Evolutionary conservation across 805 yeast genomes (phyloP).

Genomic region (Cyberlindnera mrakii): DNA sequence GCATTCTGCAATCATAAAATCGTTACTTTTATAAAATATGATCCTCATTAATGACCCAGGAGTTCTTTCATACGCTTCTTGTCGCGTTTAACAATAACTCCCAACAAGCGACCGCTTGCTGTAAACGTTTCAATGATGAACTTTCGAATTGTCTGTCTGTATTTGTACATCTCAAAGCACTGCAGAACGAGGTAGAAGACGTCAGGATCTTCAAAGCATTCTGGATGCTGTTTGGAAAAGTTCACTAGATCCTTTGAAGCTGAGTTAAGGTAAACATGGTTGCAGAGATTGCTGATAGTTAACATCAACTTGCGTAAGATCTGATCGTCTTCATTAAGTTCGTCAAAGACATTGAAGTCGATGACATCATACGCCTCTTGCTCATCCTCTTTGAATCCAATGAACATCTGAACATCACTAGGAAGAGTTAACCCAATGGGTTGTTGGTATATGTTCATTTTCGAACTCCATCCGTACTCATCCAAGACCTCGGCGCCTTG

Average conservation of each 20-base stretch:
- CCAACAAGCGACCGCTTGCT: conserved; percentile 42
- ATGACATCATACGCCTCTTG: conserved; percentile 4
- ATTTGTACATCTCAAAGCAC: conserved; percentile 50
- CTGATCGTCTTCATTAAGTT: conserved; percentile 20
- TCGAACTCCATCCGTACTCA: conserved; percentile 69
- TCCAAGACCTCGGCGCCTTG: conserved; percentile 85
- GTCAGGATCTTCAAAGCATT: conserved; percentile 47
- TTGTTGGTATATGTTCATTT: conserved; percentile 34
- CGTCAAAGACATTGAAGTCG: conserved; percentile 7
- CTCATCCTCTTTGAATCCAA: conserved; percentile 14
- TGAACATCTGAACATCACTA: conserved; percentile 24
- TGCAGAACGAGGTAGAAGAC: conserved; percentile 47
- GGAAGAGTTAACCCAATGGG: conserved; percentile 41
- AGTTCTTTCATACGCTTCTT: conserved; percentile 25
- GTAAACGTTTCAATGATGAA: conserved; percentile 63
- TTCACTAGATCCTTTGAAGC: conserved; percentile 53
- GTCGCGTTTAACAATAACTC: conserved; percentile 41
- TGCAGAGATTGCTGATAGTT: conserved; percentile 49
- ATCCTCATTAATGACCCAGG: conserved; percentile 5
- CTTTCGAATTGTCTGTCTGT: conserved; percentile 55
- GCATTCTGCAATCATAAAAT: not conserved
- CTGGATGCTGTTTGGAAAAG: conserved; percentile 44
- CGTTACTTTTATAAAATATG: not conserved
- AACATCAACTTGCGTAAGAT: conserved; percentile 25
- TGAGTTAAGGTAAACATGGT: conserved; percentile 44